Evolutionary conservation across 2,329 filamentous ascomycete species (phyloP), one percentile per base, ranked within the genome.

Genomic region (Myriosclerotinia duriaeana): DNA sequence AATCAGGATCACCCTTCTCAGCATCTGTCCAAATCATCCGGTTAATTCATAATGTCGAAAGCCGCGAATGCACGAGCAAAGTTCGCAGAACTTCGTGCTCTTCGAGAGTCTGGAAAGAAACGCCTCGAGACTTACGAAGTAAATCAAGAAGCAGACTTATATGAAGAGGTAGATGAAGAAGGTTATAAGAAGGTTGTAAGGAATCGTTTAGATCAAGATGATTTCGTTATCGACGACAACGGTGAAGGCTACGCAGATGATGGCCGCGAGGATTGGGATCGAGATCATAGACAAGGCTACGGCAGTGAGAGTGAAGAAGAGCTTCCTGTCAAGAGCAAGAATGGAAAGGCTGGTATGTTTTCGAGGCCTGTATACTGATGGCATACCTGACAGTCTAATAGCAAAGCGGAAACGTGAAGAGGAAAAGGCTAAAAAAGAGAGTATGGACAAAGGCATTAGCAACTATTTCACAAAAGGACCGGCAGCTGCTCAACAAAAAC

Each of bases 141-240:
- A 69, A 86, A 92, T 73, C 89, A 98, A 69, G 90, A 91, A 73
- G 86, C 89, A 71, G 87, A 91, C 72, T 82, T 99, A 54, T 99
- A 98, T 80, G 95, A 98, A 70, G 93, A 96, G 74, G 93, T 99
- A 58, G 93, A 98, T 76, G 95, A 99, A 74, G 94, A 95, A 75
- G 91, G 91, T 62, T 99, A 99, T 83, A 97, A 97, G 82, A 96
- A 96, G 78, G 89, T 98, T 71, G 93, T 99, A 17, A 87, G 95
- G 53, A 87, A 89, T 66, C 89, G 95, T 56, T 83, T 99, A 62
- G 91, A 98, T 76, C 85, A 96, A 74, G 95, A 99, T 74, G 95
- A 99, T 80, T 99, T 99, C 75, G 94, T 99, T 63, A 93, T 99
- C 68, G 95, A 98, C 81, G 95, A 99, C 80, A 96, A 97, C 80